These are phyloP conservation scores for Allantophomopsis lycopodina DNA, from an alignment of 2,329 filamentous ascomycete genomes.

Conservation along the genomic window DNA sequence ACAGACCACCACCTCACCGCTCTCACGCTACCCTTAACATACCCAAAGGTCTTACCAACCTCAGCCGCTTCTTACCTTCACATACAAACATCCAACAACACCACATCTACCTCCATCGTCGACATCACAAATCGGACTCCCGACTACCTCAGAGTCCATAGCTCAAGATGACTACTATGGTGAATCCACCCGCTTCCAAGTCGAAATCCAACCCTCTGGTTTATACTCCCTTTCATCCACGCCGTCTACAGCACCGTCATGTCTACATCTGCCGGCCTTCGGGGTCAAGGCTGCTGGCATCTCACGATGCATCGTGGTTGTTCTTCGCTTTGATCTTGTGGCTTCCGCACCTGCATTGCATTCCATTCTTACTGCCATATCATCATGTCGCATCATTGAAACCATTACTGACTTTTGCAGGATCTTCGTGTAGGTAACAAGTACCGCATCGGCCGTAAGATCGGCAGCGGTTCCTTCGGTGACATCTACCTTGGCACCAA, in stretches of 20 bases:
- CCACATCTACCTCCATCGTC: background rate
- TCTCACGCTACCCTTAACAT: too few relatives aligned
- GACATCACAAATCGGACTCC: slow-evolving; percentile 9
- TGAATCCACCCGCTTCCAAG: slow-evolving; percentile 26
- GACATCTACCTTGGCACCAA: slow-evolving; percentile 99
- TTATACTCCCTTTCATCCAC: slow-evolving; percentile 24
- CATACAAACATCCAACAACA: background rate
- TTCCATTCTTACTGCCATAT: too few relatives aligned
- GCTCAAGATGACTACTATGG: slow-evolving; percentile 49
- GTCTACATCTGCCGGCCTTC: slow-evolving; percentile 7
- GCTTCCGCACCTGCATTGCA: background rate
- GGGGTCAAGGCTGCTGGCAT: slow-evolving; percentile 8
- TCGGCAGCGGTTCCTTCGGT: slow-evolving; percentile 93
- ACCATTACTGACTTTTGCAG: slow-evolving; percentile 28
- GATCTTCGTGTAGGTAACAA: slow-evolving; percentile 99
- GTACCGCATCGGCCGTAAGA: slow-evolving; percentile 98
- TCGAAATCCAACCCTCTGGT: slow-evolving; percentile 21
- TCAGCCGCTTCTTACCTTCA: background rate
- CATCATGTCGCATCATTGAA: background rate
- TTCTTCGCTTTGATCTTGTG: background rate
- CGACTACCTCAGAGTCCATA: slow-evolving; percentile 17
- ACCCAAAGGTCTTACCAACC: background rate
- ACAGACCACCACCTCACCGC: too few relatives aligned
- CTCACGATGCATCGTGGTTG: slow-evolving; percentile 1
- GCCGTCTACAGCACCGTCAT: slow-evolving; percentile 16